These are phyloP conservation scores for Castanea mollissima DNA, from an alignment of 306 rosid genomes.

Conservation along the genomic window DNA sequence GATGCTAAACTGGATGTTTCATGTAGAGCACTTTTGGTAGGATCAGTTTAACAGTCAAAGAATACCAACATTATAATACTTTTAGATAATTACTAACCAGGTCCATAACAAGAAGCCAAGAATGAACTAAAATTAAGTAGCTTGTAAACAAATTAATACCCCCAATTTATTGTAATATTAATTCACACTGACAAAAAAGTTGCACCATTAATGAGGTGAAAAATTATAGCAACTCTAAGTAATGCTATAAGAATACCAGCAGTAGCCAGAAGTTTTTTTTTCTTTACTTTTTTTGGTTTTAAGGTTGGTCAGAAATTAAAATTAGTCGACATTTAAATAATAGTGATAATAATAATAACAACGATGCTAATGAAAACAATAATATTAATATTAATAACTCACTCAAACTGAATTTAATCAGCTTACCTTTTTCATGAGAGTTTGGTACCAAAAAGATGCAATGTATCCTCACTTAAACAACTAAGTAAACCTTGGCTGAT, in stretches of 20 bases:
- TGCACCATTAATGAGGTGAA: no score
- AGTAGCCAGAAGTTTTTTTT: no score
- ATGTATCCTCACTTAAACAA: constrained; percentile 51
- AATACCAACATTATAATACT: not conserved
- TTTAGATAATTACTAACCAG: not conserved
- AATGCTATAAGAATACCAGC: no score
- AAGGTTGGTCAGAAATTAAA: no score
- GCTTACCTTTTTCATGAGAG: constrained; percentile 34
- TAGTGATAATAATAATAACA: not conserved
- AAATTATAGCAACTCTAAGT: no score
- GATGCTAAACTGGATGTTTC: not conserved
- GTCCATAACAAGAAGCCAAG: no score
- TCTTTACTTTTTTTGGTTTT: no score
- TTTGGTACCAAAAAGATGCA: constrained; percentile 57
- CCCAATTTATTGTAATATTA: no score
- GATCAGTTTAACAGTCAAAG: not conserved
- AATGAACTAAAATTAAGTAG: no score
- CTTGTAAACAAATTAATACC: no score
- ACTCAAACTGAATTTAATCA: not conserved
- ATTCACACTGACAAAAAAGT: no score
- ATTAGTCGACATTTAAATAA: not conserved
- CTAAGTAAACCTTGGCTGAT: constrained; percentile 50
- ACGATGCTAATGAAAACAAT: not conserved
- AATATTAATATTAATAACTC: not conserved
- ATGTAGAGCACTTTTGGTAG: not conserved